Evolutionary conservation across 108 stramenopile genomes (phyloP), one percentile per base, ranked within the genome.

Genomic region (Pseudonitzschia pungens): DNA sequence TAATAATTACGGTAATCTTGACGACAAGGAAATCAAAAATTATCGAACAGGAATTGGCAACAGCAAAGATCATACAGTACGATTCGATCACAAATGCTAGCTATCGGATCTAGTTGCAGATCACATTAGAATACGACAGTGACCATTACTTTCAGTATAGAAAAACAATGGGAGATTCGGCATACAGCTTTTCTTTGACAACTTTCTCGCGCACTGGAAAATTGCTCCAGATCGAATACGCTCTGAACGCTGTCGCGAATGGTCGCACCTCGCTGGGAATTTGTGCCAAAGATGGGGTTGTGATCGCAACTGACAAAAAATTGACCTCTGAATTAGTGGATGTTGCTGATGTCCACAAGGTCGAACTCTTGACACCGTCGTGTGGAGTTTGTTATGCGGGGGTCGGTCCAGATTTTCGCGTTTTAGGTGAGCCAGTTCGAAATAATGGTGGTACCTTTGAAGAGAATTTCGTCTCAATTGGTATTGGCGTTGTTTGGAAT

Each of bases 291-390:
- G 98, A 99, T 70, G 99, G 99, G 0, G 98, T 99, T 7, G 99
- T 99, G 50, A 94, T 99, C 72, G 96, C 94, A 20, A 99, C 99
- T 16, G 97, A 99, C 68, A 99, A 99, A 84, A 99, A 99, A 71
- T 80, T 99, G 59, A 79, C 89, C 0, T 81, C 84, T 18, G 83
- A 88, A 4, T 75, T 99, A 48, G 93, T 99, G 10, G 99, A 99
- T 63, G 76, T 82, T 7, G 85, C 74, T 26, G 82, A 92, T 26
- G 94, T 98, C 9, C 75, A 85, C 12, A 98, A 99, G 87, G 89
- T 99, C 56, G 92, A 96, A 65, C 69, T 70, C 26, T 85, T 99
- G 36, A 96, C 96, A 36, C 91, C 94, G 26, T 81, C 87, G 54
- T 72, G 80, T 36, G 99, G 98, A 41, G 92, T 99, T 71, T 98